Evolutionary conservation across 1,284 basidiomycete species (phyloP).

Genomic region (Pyrrhoderma noxium): DNA sequence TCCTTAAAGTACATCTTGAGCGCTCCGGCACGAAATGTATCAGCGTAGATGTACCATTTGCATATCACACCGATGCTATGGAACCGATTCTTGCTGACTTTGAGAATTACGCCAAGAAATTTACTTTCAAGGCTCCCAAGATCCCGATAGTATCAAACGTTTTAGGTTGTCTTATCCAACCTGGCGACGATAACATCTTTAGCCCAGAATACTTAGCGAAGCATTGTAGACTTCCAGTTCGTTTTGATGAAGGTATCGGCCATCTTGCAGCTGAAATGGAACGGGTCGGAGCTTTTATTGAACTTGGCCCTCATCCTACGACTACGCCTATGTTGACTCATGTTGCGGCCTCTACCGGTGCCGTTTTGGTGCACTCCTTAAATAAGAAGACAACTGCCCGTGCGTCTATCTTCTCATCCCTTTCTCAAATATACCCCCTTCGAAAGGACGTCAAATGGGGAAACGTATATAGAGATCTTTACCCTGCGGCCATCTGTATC

Average conservation of each 20-base stretch:
- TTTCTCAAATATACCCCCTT: conserved; percentile 43
- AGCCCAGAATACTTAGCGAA: conserved; percentile 45
- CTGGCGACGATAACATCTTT: conserved; percentile 45
- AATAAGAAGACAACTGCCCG: conserved; percentile 38
- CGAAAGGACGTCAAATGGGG: conserved; percentile 44
- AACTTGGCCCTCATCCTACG: conserved; percentile 56
- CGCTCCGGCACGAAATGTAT: conserved; percentile 30
- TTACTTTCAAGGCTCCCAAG: conserved; percentile 37
- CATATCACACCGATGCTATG: conserved; percentile 60
- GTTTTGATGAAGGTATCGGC: conserved; percentile 44
- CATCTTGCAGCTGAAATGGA: conserved; percentile 29
- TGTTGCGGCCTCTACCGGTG: conserved; percentile 27
- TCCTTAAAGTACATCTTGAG: conserved; percentile 38
- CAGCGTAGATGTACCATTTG: conserved; percentile 48
- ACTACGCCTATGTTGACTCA: conserved; percentile 49
- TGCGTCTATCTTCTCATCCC: conserved; percentile 36
- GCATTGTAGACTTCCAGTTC: conserved; percentile 56
- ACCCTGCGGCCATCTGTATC: conserved; percentile 31
- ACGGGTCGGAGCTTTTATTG: conserved; percentile 47
- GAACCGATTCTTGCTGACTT: conserved; percentile 44
- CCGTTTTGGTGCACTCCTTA: conserved; percentile 41
- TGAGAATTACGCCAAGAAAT: conserved; percentile 29
- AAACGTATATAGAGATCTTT: conserved; percentile 42
- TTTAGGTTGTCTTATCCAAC: conserved; percentile 41
- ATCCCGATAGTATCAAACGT: conserved; percentile 58